Percentiles rank a stretch among this genome's conserved stretches.
These are phyloP conservation scores for Yarrowia divulgata DNA, from an alignment of 805 yeast genomes.

Conservation along the genomic window DNA sequence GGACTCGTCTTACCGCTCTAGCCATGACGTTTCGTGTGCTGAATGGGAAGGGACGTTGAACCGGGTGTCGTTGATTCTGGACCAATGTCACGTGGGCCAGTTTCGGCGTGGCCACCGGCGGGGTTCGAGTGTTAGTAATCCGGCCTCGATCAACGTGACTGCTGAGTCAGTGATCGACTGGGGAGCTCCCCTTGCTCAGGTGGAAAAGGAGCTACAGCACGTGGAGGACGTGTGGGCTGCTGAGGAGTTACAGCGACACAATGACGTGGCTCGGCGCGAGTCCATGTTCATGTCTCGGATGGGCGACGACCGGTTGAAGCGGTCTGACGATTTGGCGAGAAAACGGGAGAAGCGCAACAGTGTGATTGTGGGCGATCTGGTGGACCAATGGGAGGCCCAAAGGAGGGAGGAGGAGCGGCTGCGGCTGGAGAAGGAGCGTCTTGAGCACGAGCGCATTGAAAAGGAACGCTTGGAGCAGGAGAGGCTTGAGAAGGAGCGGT, in stretches of 20 bases:
- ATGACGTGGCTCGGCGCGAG: not conserved
- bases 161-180: slow-evolving; percentile 3
- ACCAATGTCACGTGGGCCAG: slow-evolving; percentile 14
- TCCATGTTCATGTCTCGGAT: slow-evolving; percentile 5
- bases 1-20: not conserved
- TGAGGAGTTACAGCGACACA: slow-evolving; percentile 13
- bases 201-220: slow-evolving; percentile 16
- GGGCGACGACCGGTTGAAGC: slow-evolving; percentile 29
- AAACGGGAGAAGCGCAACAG: slow-evolving; percentile 36
- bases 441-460: slow-evolving; percentile 25
- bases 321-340: slow-evolving; percentile 36
- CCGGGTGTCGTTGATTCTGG: slow-evolving; percentile 19
- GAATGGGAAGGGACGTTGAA: slow-evolving; percentile 24
- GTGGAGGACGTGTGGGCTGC: not conserved
- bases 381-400: slow-evolving; percentile 41
- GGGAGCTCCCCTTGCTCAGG: slow-evolving; percentile 16
- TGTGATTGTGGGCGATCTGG: slow-evolving; percentile 22
- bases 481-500: slow-evolving; percentile 40
- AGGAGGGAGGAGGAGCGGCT: slow-evolving; percentile 41
- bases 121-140: not conserved
- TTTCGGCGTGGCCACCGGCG: slow-evolving; percentile 3
- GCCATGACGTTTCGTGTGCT: not conserved
- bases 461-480: slow-evolving; percentile 2
- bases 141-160: not conserved
- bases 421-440: slow-evolving; percentile 4